phyloP scores from a whole-genome alignment of 352 stramenopile genomes.

The Phytophthora fragariaefolia region DNA sequence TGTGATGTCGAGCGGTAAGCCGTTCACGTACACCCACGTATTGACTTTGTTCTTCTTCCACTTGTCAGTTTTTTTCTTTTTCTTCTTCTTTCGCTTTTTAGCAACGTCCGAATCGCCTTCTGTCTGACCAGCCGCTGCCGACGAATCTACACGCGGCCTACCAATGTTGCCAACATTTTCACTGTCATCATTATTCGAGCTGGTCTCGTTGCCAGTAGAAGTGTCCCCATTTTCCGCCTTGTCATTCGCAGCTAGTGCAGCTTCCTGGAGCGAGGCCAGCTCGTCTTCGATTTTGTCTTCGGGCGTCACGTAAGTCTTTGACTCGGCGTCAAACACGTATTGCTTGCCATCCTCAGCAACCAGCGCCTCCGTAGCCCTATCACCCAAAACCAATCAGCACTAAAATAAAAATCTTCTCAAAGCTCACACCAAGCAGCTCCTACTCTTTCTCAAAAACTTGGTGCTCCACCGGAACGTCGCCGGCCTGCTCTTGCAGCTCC shows the following conservation, averaged over 20 bases:
- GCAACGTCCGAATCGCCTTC: constrained; percentile 19
- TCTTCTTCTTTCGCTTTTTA: constrained; percentile 79
- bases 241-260: constrained; percentile 15
- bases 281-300: constrained; percentile 81
- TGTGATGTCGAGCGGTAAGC: constrained; percentile 93
- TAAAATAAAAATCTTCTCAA: not conserved
- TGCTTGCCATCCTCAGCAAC: constrained; percentile 72
- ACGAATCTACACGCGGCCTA: not conserved
- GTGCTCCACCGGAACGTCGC: constrained; percentile 46
- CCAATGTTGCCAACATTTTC: not conserved
- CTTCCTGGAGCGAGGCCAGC: constrained; percentile 64
- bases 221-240: not conserved
- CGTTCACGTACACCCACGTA: constrained; percentile 97
- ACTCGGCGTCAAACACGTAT: constrained; percentile 75
- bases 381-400: not conserved
- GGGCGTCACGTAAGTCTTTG: constrained; percentile 71
- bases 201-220: constrained; percentile 39
- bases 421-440: not conserved
- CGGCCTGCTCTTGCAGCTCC: constrained; percentile 51
- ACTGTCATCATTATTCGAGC: constrained; percentile 47
- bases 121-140: not conserved
- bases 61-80: constrained; percentile 84
- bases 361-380: constrained; percentile 52
- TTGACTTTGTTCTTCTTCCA: constrained; percentile 88
- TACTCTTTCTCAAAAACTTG: constrained; percentile 69